Evolutionary conservation across 2,329 filamentous ascomycete genomes (phyloP).

Genomic region (Cladophialophora exuberans): DNA sequence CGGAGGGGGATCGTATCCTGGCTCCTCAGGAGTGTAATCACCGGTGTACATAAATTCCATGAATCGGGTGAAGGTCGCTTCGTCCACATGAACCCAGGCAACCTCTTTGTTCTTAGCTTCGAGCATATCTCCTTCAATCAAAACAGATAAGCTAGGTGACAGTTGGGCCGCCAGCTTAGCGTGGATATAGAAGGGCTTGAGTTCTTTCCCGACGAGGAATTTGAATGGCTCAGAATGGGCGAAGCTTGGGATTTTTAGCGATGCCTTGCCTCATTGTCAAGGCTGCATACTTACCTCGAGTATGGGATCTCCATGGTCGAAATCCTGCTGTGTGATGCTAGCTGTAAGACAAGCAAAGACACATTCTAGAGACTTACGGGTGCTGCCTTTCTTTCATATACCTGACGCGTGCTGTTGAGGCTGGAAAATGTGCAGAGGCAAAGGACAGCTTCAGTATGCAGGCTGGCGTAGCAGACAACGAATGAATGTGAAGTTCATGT

Average conservation of each 20-base stretch:
- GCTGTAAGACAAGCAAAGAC: not conserved
- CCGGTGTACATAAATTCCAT: conserved; percentile 31
- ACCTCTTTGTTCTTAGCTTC: conserved; percentile 22
- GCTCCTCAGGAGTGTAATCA: conserved; percentile 26
- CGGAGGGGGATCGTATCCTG: too few relatives aligned
- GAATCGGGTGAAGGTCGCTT: conserved; percentile 31
- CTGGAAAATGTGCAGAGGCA: too few relatives aligned
- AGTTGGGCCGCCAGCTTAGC: conserved; percentile 25
- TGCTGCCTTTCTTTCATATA: too few relatives aligned
- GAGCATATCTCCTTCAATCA: conserved; percentile 26
- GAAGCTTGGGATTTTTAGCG: conserved; percentile 21
- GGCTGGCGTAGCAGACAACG: too few relatives aligned
- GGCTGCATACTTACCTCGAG: conserved; percentile 8
- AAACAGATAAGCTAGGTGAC: conserved; percentile 23
- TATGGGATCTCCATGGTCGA: conserved; percentile 15
- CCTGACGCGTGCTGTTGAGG: too few relatives aligned
- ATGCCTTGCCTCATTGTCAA: not conserved
- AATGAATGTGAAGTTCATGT: too few relatives aligned
- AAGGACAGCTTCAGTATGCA: too few relatives aligned
- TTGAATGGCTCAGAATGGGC: conserved; percentile 29
- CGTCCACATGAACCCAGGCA: conserved; percentile 28
- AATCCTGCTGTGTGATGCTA: not conserved
- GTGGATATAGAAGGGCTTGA: conserved; percentile 29
- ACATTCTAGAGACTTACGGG: not conserved
- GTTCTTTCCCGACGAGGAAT: conserved; percentile 25